These are phyloP conservation scores for Lathyrus oleraceus DNA, from an alignment of 306 rosid species.

Conservation along the genomic window DNA sequence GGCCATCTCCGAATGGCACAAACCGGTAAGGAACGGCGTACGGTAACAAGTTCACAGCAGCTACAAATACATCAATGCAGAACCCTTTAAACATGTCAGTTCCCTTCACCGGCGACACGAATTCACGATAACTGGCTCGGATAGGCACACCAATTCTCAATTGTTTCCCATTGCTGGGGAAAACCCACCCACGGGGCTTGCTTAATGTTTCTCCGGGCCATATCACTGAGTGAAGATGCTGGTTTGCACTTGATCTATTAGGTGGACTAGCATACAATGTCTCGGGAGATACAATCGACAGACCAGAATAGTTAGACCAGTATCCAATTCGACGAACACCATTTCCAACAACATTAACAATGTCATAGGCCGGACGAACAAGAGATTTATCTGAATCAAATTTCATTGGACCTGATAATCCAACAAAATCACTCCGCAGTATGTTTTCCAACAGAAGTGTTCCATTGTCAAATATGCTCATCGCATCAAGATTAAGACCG, in stretches of 20 bases:
- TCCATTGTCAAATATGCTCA: constrained; percentile 86
- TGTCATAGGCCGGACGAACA: constrained; percentile 75
- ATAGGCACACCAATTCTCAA: constrained; percentile 81
- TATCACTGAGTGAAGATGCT: constrained; percentile 58
- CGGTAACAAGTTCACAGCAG: constrained; percentile 79
- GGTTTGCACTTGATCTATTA: constrained; percentile 72
- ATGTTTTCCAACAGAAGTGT: constrained; percentile 61
- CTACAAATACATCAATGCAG: constrained; percentile 80
- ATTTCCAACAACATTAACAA: constrained; percentile 74
- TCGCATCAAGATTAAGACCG: constrained; percentile 73
- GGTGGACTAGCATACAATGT: constrained; percentile 67
- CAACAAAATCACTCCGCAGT: constrained; percentile 61
- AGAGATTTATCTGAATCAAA: constrained; percentile 60
- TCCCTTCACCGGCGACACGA: constrained; percentile 63
- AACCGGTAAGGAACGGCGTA: constrained; percentile 80
- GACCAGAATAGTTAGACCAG: constrained; percentile 95
- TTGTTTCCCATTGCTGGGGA: constrained; percentile 81
- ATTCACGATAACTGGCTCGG: constrained; percentile 71
- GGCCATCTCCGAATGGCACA: constrained; percentile 76
- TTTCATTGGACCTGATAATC: constrained; percentile 74
- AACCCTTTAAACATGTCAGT: constrained; percentile 79
- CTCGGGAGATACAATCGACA: constrained; percentile 80
- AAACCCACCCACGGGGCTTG: constrained; percentile 97
- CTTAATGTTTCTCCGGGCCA: constrained; percentile 90
- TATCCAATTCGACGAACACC: constrained; percentile 78